Conservation (phyloP, 768 basidiomycete species). For the Peribolospora kevripleyi region DNA sequence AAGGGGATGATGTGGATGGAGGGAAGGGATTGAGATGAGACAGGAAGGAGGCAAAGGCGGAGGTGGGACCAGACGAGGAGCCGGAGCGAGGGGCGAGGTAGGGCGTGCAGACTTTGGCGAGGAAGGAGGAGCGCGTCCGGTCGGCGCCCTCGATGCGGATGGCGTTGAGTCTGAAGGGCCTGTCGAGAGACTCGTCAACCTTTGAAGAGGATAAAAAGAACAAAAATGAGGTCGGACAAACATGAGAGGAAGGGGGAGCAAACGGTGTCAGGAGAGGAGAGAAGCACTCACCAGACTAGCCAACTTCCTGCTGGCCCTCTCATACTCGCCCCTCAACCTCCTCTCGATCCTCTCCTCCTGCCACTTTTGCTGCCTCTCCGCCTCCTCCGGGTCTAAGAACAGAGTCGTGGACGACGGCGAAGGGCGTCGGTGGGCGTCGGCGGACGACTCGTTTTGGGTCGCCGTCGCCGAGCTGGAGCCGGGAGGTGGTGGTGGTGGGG, state of each 20-base stretch:
- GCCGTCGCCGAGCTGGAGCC: no score
- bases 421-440: no score
- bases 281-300: conserved; percentile 33
- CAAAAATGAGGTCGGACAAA: background rate
- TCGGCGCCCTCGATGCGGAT: conserved; percentile 59
- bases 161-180: conserved; percentile 42
- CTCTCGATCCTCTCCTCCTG: conserved; percentile 47
- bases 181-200: conserved; percentile 43
- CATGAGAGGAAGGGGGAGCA: background rate
- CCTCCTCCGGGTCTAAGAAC: conserved; percentile 15
- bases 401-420: no score
- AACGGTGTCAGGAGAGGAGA: background rate
- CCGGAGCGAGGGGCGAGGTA: conserved; percentile 21
- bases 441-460: no score
- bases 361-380: conserved; percentile 41
- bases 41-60: conserved; percentile 10
- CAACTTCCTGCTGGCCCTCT: conserved; percentile 38
- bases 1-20: conserved; percentile 13
- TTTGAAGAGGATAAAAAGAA: conserved; percentile 14
- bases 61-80: background rate
- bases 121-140: conserved; percentile 52
- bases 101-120: conserved; percentile 52
- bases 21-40: conserved; percentile 2
- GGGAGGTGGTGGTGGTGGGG: no score
- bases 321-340: conserved; percentile 50